Evolutionary conservation across 495 filamentous ascomycete species (phyloP).

Genomic region (Penicillium robsamsonii): DNA sequence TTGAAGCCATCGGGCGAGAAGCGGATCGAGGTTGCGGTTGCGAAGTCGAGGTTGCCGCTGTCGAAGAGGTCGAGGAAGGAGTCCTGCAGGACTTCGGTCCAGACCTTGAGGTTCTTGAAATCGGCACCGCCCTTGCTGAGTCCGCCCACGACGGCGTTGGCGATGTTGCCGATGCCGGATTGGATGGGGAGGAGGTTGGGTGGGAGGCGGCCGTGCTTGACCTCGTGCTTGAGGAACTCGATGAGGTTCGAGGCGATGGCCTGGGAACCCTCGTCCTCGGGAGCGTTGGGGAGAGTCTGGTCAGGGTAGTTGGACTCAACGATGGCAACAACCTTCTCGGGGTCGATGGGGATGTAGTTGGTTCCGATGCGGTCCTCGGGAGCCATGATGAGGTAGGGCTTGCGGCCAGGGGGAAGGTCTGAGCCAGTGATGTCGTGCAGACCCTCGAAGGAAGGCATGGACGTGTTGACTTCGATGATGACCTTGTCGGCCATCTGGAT

Average conservation of each 20-base stretch:
- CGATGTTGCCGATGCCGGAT: constrained; percentile 91
- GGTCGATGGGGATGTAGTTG: constrained; percentile 81
- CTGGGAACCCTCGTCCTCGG: constrained; percentile 68
- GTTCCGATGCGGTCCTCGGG: constrained; percentile 80
- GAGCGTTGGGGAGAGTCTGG: constrained; percentile 72
- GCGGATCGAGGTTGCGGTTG: constrained; percentile 86
- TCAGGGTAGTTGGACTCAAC: constrained; percentile 84
- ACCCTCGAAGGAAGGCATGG: constrained; percentile 80
- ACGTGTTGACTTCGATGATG: constrained; percentile 91
- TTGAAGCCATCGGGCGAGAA: constrained; percentile 91
- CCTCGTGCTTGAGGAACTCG: constrained; percentile 83
- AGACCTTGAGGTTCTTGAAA: constrained; percentile 85
- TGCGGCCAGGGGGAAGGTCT: constrained; percentile 73
- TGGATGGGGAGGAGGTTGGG: constrained; percentile 78
- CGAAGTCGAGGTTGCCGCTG: constrained; percentile 84
- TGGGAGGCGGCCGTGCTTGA: constrained; percentile 72
- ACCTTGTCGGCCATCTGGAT: constrained; percentile 90
- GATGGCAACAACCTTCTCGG: constrained; percentile 82
- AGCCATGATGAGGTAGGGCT: constrained; percentile 83
- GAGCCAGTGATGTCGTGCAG: constrained; percentile 90
- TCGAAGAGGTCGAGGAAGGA: constrained; percentile 94
- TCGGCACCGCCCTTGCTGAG: constrained; percentile 71
- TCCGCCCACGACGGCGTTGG: constrained; percentile 87
- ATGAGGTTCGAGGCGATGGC: constrained; percentile 79
- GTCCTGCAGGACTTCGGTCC: constrained; percentile 93